A percentile compares a stretch with the other conserved stretches of the same genome.
Evolutionary conservation across 352 stramenopile genomes (phyloP).

Genomic region (Pythium dissotocum): DNA sequence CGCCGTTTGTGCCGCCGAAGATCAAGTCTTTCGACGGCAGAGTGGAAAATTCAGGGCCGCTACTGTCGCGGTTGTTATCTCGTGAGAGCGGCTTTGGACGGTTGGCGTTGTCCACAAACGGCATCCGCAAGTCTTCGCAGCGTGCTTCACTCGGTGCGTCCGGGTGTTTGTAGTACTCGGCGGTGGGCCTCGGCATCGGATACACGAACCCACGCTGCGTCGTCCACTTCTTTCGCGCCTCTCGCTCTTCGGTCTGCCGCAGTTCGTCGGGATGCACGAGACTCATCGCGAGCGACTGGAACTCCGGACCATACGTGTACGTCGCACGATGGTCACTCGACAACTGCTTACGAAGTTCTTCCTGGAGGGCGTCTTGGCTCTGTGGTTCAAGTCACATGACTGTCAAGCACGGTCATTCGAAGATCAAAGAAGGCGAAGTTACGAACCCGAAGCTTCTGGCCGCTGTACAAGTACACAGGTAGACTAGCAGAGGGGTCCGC

Average conservation of each 20-base stretch:
- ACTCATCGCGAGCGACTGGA: constrained; percentile 83
- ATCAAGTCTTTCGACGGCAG: constrained; percentile 85
- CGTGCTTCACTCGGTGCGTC: constrained; percentile 74
- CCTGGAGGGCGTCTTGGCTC: constrained; percentile 85
- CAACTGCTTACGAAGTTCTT: constrained; percentile 67
- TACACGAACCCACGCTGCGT: constrained; percentile 89
- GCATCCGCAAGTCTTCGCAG: constrained; percentile 77
- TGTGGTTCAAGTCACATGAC: constrained; percentile 15
- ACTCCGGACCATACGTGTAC: constrained; percentile 89
- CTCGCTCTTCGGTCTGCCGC: constrained; percentile 47
- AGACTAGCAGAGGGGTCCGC: background rate
- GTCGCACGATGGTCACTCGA: constrained; percentile 54
- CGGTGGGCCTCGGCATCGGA: constrained; percentile 56
- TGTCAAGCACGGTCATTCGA: background rate
- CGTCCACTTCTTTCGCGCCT: constrained; percentile 68
- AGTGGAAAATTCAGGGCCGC: constrained; percentile 64
- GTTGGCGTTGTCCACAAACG: constrained; percentile 87
- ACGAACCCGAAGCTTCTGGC: constrained; percentile 79
- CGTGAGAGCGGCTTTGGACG: constrained; percentile 62
- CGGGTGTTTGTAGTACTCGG: constrained; percentile 74
- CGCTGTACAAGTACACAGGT: constrained; percentile 86
- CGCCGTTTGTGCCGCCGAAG: constrained; percentile 84
- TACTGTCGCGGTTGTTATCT: constrained; percentile 24
- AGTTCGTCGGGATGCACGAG: constrained; percentile 74
- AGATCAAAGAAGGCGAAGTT: background rate